Evolutionary conservation across 768 basidiomycete genomes (phyloP).

Genomic region (Trametes cubensis): DNA sequence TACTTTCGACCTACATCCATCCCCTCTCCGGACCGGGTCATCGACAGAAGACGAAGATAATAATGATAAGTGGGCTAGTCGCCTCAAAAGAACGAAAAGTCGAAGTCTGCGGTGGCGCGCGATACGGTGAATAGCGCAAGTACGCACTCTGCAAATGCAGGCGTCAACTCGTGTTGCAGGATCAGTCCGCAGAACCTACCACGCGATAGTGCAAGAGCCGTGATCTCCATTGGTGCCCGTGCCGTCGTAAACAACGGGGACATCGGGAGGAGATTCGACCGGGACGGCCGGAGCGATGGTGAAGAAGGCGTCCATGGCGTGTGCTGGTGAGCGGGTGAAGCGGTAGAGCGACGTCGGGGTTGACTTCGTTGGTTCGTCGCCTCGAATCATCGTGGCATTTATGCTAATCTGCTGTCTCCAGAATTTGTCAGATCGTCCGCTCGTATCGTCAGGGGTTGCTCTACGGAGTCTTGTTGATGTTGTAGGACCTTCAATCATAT

Average conservation of each 20-base stretch:
- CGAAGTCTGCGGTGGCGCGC: neutral
- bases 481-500: no score
- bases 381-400: neutral
- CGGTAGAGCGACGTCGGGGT: neutral
- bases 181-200: neutral
- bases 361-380: neutral
- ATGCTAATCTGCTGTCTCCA: neutral
- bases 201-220: conserved; percentile 21
- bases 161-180: neutral
- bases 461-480: no score
- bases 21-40: neutral
- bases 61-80: neutral
- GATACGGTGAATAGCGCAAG: no score
- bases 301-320: conserved; percentile 24
- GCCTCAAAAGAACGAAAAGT: neutral
- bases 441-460: no score
- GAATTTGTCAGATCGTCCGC: no score
- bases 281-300: conserved; percentile 21
- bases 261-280: conserved; percentile 4
- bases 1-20: neutral
- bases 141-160: neutral
- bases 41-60: no score
- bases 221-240: conserved; percentile 9
- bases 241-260: conserved; percentile 1
- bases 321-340: neutral